Base-by-base conservation (phyloP, 768 basidiomycete genomes). In the Sporobolomyces roseus region DNA sequence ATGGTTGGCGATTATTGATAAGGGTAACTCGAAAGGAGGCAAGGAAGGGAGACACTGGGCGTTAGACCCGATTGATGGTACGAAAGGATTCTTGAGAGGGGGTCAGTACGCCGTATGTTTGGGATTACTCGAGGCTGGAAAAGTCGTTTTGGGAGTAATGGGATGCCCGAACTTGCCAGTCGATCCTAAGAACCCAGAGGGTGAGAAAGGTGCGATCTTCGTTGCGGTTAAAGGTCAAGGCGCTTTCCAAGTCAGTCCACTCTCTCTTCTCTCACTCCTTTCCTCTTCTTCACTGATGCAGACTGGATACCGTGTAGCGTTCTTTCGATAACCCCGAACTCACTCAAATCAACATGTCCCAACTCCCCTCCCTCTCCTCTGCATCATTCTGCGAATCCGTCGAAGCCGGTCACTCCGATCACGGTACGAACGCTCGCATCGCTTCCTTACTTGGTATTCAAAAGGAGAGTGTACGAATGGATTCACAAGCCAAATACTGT, bases 401-500 rank as follows among this genome's bases (percentile, higher is more conserved):
- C 50, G 94, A 99, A 77, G 85, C 89, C 5, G 88, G 87, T 0
- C 96, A 99, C 77, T 88, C 90, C 1, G 89, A 91, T n/a, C 90
- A 93, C 70, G 63, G 63, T 3, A 88, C 91, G 78, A 92, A 88
- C 76, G 85, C 85, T 38, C 83, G 82, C 27, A 87, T 97, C 41
- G 86, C 89, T 0, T 75, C 83, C 36, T 74, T 87, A 7, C 81
- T 97, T 30, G 83, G 83, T 2, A 83, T 96, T 62, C 85, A 85
- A 23, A 80, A 83, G 2, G 77, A 83, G 0, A 86, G 89, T 13
- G 81, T 86, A 21, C 83, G 91, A 25, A 96, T 98, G 93, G 94
- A 98, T 78, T 90, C 88, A 77, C 93, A 97, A 78, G 92, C 93
- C 2, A 99, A 98, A 80, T 98, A 98, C 74, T 85, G 88, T 35